Percentiles rank a stretch among this genome's conserved stretches.
These are phyloP conservation scores for Paecilomyces niveus DNA, from an alignment of 2,329 filamentous ascomycete species.

Conservation along the genomic window DNA sequence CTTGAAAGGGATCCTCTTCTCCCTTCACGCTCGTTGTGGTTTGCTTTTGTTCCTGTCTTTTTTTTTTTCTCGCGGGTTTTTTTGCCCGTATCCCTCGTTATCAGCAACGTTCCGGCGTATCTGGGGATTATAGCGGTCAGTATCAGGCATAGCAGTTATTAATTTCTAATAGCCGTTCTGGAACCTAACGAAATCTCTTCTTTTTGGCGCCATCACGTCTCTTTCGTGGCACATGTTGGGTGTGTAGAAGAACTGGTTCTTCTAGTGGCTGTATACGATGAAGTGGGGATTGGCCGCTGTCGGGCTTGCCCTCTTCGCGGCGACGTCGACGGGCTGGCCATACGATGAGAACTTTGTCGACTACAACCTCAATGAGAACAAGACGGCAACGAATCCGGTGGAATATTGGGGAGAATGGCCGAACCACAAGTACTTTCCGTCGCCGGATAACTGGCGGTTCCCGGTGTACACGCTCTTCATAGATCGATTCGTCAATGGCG, in stretches of 20 bases:
- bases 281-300: conserved; percentile 19
- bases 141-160: background rate
- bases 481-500: conserved; percentile 58
- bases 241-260: conserved; percentile 7
- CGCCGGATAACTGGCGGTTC: conserved; percentile 57
- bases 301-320: conserved; percentile 21
- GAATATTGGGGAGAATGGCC: conserved; percentile 54
- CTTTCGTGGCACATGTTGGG: conserved; percentile 14
- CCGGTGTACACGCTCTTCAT: conserved; percentile 60
- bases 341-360: conserved; percentile 46
- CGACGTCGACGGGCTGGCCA: conserved; percentile 25
- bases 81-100: conserved; percentile 1
- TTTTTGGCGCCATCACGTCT: background rate
- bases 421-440: conserved; percentile 46
- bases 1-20: background rate
- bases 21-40: conserved; percentile 1
- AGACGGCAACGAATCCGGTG: conserved; percentile 47
- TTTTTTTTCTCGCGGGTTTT: background rate
- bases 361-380: conserved; percentile 57
- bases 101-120: background rate
- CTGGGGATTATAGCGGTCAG: background rate
- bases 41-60: background rate
- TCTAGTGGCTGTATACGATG: conserved; percentile 18
- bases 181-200: background rate
- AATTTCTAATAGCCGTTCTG: background rate